These are phyloP conservation scores for Laguncularia racemosa DNA, from an alignment of 345 rosid genomes.

Conservation along the genomic window DNA sequence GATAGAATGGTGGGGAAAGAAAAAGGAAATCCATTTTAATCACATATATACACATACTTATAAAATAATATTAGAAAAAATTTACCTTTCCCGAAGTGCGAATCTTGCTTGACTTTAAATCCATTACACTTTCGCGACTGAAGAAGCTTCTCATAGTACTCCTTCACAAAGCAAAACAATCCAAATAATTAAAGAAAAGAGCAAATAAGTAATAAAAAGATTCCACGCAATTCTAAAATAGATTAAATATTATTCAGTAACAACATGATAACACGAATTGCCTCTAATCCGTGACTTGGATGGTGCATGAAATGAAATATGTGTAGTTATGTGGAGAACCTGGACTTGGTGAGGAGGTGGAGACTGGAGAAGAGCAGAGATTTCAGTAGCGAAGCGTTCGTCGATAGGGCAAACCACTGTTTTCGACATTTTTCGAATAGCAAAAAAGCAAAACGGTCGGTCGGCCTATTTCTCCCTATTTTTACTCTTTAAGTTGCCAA, in stretches of 20 bases:
- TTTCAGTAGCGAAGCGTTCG: constrained; percentile 32
- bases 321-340: constrained; percentile 18
- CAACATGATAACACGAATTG: neutral
- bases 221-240: no score
- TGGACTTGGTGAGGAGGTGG: constrained; percentile 47
- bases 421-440: constrained; percentile 17
- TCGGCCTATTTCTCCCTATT: no score
- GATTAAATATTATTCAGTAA: neutral
- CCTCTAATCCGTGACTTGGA: neutral
- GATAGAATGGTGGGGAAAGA: no score
- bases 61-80: no score
- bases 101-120: constrained; percentile 41
- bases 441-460: constrained; percentile 2
- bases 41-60: no score
- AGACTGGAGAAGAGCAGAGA: constrained; percentile 57
- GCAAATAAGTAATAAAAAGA: neutral
- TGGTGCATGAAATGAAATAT: constrained; percentile 1
- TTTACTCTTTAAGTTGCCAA: no score
- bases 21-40: no score
- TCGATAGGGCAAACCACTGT: constrained; percentile 34
- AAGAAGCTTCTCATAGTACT: constrained; percentile 61
- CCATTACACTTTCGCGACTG: constrained; percentile 34
- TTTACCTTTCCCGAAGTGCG: constrained; percentile 52
- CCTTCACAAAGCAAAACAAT: constrained; percentile 27
- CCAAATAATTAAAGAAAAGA: neutral